These are phyloP conservation scores for Herpetomonas tarakana DNA, from an alignment of 208 protist species.

Conservation along the genomic window DNA sequence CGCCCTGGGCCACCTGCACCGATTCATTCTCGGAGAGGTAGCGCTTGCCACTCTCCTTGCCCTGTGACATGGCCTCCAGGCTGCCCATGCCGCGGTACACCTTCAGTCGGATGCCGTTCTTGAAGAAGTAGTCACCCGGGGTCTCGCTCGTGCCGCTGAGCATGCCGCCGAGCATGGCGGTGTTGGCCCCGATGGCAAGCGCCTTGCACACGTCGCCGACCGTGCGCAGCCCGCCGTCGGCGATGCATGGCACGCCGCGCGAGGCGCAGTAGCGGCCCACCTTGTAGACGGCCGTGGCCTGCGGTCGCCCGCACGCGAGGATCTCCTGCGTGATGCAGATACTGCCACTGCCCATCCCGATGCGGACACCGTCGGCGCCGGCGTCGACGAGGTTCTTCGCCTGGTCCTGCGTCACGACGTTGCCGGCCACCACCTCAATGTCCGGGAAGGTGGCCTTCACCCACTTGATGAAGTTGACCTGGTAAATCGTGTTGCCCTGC, in stretches of 20 bases:
- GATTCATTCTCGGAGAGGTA: constrained; percentile 89
- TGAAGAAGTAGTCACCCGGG: constrained; percentile 93
- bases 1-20: constrained; percentile 93
- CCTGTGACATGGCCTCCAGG: constrained; percentile 93
- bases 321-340: constrained; percentile 98
- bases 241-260: constrained; percentile 92
- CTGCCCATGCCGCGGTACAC: constrained; percentile 96
- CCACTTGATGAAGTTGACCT: constrained; percentile 94
- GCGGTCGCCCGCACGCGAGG: constrained; percentile 93
- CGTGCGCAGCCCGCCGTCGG: constrained; percentile 93
- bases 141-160: constrained; percentile 92
- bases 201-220: constrained; percentile 97
- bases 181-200: constrained; percentile 89
- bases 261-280: constrained; percentile 83
- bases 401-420: constrained; percentile 96
- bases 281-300: constrained; percentile 95
- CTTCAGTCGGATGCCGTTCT: constrained; percentile 92
- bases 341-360: constrained; percentile 98
- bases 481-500: constrained; percentile 96
- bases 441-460: constrained; percentile 90
- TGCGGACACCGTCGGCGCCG: constrained; percentile 95
- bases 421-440: constrained; percentile 93
- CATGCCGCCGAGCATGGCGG: constrained; percentile 90
- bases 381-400: constrained; percentile 96
- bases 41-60: constrained; percentile 84